A percentile compares a stretch with the other conserved stretches of the same genome.
These are phyloP conservation scores for Tuber brumale DNA, from an alignment of 495 filamentous ascomycete genomes.

Conservation along the genomic window DNA sequence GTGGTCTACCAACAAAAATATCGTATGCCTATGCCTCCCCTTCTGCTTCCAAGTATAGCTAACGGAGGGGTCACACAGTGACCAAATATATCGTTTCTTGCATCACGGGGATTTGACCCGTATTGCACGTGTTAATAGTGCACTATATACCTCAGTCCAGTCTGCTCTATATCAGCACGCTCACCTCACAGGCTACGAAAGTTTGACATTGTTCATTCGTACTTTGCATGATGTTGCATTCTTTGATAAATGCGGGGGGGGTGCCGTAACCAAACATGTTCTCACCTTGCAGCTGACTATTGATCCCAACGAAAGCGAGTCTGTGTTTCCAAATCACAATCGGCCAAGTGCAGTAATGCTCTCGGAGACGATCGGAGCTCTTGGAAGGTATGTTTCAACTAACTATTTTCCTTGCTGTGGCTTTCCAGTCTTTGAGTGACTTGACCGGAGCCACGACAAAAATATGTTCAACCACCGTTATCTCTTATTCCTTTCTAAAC, in stretches of 20 bases:
- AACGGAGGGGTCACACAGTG: slow-evolving; percentile 16
- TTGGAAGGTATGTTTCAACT: slow-evolving; percentile 31
- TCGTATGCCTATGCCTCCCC: slow-evolving; percentile 32
- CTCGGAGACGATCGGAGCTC: slow-evolving; percentile 32
- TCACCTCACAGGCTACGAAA: slow-evolving; percentile 36
- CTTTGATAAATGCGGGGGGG: slow-evolving; percentile 39
- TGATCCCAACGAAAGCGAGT: slow-evolving; percentile 41
- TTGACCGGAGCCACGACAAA: neutral
- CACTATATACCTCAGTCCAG: slow-evolving; percentile 42
- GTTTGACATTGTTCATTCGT: slow-evolving; percentile 39
- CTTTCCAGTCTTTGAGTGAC: neutral
- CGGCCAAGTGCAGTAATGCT: slow-evolving; percentile 41
- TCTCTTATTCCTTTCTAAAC: neutral
- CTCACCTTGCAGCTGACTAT: slow-evolving; percentile 38
- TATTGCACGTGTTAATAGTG: slow-evolving; percentile 39
- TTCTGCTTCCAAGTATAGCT: neutral
- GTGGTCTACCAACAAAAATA: slow-evolving; percentile 38
- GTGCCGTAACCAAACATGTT: slow-evolving; percentile 41
- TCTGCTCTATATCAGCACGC: slow-evolving; percentile 43
- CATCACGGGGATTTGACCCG: slow-evolving; percentile 32
- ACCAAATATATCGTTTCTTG: slow-evolving; percentile 42
- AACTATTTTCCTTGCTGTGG: neutral
- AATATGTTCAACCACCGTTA: neutral
- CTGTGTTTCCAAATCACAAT: slow-evolving; percentile 21
- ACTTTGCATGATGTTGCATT: slow-evolving; percentile 40